Conservation (phyloP, 495 filamentous ascomycete genomes). For the Hyaloscypha bicolor region DNA sequence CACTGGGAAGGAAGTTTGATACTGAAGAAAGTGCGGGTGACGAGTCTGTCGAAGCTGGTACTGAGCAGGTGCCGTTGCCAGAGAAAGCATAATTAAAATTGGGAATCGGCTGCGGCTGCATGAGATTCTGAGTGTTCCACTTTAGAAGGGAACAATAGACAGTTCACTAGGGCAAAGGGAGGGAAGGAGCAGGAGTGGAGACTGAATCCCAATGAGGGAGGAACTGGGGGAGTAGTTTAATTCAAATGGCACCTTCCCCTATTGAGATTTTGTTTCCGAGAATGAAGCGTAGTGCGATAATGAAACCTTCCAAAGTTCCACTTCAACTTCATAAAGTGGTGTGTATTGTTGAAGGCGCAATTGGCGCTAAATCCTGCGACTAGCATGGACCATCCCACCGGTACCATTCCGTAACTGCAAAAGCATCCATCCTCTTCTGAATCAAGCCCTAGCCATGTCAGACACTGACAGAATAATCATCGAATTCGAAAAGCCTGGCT, state of each 20-base stretch:
- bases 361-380: background rate
- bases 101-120: background rate
- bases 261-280: too few species aligned
- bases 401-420: background rate
- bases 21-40: background rate
- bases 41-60: background rate
- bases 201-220: too few species aligned
- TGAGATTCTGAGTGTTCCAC: too few species aligned
- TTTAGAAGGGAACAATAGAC: too few species aligned
- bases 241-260: too few species aligned
- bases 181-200: too few species aligned
- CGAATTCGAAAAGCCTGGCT: background rate
- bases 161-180: too few species aligned
- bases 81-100: background rate
- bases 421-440: background rate
- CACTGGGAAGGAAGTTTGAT: slow-evolving; percentile 5
- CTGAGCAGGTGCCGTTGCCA: background rate
- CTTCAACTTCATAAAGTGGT: too few species aligned
- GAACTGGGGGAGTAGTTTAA: too few species aligned
- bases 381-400: background rate
- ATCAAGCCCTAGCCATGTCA: background rate
- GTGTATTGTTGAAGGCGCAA: background rate
- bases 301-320: too few species aligned
- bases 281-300: too few species aligned
- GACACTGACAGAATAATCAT: background rate